Conservation (phyloP, 2,329 filamentous ascomycete genomes). For the Phaeosphaeria sp. region DNA sequence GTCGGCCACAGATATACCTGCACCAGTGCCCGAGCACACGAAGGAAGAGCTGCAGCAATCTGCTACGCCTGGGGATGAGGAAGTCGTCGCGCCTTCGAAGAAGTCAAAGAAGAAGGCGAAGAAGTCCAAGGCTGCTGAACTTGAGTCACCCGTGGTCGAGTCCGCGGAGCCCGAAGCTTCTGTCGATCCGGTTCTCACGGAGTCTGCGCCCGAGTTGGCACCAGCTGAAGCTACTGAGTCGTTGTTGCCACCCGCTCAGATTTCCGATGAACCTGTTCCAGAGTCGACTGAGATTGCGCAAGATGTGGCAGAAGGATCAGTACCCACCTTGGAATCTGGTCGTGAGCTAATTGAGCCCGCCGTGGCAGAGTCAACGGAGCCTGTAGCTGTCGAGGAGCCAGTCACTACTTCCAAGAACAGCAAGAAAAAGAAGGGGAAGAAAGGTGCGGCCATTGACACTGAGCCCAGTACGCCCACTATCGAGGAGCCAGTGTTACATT, state of each 20-base stretch:
- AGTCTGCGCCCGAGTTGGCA: neutral
- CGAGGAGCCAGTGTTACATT: slow-evolving; percentile 8
- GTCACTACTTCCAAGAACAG: slow-evolving; percentile 17
- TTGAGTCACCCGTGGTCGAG: neutral
- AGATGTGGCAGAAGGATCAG: neutral
- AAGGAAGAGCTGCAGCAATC: slow-evolving; percentile 7
- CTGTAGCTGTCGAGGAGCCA: slow-evolving; percentile 12
- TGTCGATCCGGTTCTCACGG: neutral
- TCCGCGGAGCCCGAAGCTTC: neutral
- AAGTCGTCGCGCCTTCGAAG: slow-evolving; percentile 40
- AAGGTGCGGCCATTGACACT: neutral
- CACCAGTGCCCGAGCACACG: neutral
- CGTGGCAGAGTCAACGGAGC: slow-evolving; percentile 8
- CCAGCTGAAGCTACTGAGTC: neutral
- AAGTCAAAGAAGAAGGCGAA: slow-evolving; percentile 47
- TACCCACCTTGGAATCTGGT: neutral
- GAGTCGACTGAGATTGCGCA: neutral
- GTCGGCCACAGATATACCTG: neutral
- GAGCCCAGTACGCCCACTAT: slow-evolving; percentile 13
- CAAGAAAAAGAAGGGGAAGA: slow-evolving; percentile 30
- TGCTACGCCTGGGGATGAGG: slow-evolving; percentile 11
- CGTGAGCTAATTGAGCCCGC: neutral
- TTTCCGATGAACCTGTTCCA: neutral
- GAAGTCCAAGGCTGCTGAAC: slow-evolving; percentile 22
- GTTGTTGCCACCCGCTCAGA: neutral